A percentile compares a stretch with the other conserved stretches of the same genome.
Evolutionary conservation across 192 early-diverging fungal species (phyloP).

Genomic region (Podila minutissima): DNA sequence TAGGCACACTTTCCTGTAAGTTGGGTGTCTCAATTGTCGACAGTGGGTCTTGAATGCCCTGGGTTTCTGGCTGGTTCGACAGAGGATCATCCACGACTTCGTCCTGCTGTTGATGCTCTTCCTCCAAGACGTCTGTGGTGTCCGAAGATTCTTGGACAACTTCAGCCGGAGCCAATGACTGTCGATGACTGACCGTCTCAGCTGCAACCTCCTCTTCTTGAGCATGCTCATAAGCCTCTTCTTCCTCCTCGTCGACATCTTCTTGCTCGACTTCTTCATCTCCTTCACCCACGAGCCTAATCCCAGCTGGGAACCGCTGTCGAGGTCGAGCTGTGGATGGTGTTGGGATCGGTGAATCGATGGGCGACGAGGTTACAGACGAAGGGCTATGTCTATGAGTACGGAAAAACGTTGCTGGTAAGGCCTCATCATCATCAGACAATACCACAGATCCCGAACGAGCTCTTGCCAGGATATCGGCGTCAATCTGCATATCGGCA

Average conservation of each 20-base stretch:
- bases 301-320: conserved; percentile 37
- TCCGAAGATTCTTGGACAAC: neutral
- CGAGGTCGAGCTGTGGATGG: conserved; percentile 47
- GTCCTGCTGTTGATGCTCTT: too few relatives aligned
- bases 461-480: conserved; percentile 21
- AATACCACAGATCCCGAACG: conserved; percentile 20
- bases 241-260: neutral
- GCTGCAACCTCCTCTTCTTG: neutral
- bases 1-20: too few relatives aligned
- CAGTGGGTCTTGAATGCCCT: too few relatives aligned
- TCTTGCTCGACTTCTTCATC: conserved; percentile 14
- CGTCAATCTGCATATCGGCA: conserved; percentile 36
- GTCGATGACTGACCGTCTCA: neutral
- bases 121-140: neutral
- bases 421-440: conserved; percentile 17
- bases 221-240: neutral
- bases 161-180: neutral
- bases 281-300: conserved; percentile 10
- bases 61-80: too few relatives aligned
- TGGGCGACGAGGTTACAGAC: conserved; percentile 15
- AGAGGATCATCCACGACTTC: too few relatives aligned
- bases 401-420: neutral
- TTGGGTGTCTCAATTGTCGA: neutral
- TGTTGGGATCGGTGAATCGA: conserved; percentile 46
- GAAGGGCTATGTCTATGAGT: neutral